Conservation (phyloP, 257 asterid species). For the Avicennia marina region DNA sequence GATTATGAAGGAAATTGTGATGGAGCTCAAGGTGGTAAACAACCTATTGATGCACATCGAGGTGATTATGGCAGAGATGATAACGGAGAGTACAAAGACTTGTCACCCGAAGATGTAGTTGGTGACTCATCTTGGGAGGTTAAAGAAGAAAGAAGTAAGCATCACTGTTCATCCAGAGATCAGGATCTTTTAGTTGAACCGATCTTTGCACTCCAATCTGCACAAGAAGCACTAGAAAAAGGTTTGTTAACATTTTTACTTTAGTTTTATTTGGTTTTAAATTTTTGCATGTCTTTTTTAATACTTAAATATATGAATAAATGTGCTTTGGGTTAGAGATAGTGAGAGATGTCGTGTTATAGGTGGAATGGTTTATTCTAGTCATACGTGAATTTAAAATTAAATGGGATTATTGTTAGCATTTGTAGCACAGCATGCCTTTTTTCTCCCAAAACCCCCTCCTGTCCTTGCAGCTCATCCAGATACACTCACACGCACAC, state of each 20-base stretch:
- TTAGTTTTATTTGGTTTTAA: background rate
- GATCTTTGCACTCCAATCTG: conserved; percentile 45
- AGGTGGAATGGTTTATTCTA: no score
- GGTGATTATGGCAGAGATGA: conserved; percentile 30
- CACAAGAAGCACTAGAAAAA: conserved; percentile 62
- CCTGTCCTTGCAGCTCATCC: no score
- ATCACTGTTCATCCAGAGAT: conserved; percentile 35
- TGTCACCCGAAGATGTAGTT: conserved; percentile 32
- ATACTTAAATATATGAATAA: no score
- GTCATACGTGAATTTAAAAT: background rate
- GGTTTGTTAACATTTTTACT: conserved; percentile 32
- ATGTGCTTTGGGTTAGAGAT: no score
- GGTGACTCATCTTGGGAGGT: conserved; percentile 42
- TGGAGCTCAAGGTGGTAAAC: conserved; percentile 31
- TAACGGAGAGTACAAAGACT: conserved; percentile 36
- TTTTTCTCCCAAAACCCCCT: no score
- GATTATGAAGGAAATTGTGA: conserved; percentile 41
- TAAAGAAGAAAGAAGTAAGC: conserved; percentile 39
- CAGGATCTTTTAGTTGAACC: conserved; percentile 52
- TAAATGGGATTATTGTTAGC: no score
- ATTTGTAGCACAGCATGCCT: no score
- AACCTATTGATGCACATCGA: conserved; percentile 25
- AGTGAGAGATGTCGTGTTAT: no score
- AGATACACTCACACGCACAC: no score
- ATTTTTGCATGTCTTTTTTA: no score